Evolutionary conservation across 2,329 filamentous ascomycete species (phyloP).

Genomic region (Fusarium anguioides): DNA sequence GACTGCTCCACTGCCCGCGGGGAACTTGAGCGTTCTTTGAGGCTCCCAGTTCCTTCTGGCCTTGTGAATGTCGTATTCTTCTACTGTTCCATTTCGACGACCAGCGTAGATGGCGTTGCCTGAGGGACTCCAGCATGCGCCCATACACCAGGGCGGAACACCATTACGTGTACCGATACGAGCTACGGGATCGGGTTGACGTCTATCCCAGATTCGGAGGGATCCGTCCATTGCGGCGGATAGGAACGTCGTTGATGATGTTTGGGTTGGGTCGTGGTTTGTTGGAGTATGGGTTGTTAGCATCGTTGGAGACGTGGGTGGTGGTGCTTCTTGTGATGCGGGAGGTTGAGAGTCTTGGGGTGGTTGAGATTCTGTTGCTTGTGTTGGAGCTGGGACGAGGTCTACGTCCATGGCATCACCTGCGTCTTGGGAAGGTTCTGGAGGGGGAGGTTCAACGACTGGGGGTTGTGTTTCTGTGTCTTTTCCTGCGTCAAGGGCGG

Average conservation of each 20-base stretch:
- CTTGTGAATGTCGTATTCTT: conserved; percentile 91
- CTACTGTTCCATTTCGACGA: conserved; percentile 89
- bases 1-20: conserved; percentile 87
- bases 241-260: conserved; percentile 83
- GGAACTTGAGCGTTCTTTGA: conserved; percentile 85
- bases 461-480: conserved; percentile 43
- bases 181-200: conserved; percentile 80
- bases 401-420: conserved; percentile 50
- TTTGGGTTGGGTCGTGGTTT: conserved; percentile 65
- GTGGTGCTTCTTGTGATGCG: conserved; percentile 31
- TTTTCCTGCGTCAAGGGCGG: conserved; percentile 48
- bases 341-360: conserved; percentile 10
- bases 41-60: conserved; percentile 74
- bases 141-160: conserved; percentile 97
- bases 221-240: conserved; percentile 89
- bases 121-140: conserved; percentile 94
- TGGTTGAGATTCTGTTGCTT: conserved; percentile 23
- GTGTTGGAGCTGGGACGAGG: conserved; percentile 22
- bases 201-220: conserved; percentile 91
- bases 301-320: conserved; percentile 45
- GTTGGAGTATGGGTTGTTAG: conserved; percentile 52
- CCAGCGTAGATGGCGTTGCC: conserved; percentile 96
- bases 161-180: conserved; percentile 78
- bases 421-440: conserved; percentile 11
- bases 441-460: conserved; percentile 39